Evolutionary conservation across 1,284 basidiomycete species (phyloP), one percentile per base, ranked within the genome.

Genomic region (Bondarzewia mesenterica): DNA sequence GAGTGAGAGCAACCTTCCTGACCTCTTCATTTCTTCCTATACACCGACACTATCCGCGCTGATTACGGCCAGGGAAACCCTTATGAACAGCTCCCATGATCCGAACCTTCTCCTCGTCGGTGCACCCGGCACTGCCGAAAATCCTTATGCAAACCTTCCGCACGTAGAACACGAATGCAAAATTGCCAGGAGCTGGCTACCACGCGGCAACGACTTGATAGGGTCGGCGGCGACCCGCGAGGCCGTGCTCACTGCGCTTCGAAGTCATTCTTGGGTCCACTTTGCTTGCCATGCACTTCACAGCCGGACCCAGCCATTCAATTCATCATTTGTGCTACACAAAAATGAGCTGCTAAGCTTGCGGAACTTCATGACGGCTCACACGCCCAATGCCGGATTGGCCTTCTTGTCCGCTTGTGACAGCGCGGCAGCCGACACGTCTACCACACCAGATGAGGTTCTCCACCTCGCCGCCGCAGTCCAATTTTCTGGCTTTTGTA

Each of bases 11-110:
- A 48, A 51, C n/a, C 46, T 69, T 15, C 54, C 56, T 2, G 58
- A 68, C 15, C 6, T 55, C 10, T 69, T 62, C 40, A 41, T 71
- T 7, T 66, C 63, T 6, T 74, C 70, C 7, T 72, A 72, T 48
- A 67, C 62, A 0, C 63, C 64, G 0, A 66, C 64, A 0, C 55
- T 73, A 5, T 55, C 60, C 4, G 52, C 67, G 0, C 54, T 72
- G 22, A 56, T 65, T 42, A 54, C 48, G 10, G 47, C 56, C 21
- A 26, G 48, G 20, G 23, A 47, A 36, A 25, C 43, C 44, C 20
- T 8, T 7, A 37, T 16, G 51, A 53, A 6, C 51, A 52, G 20
- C 44, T 48, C 16, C 50, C 44, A n/a, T 47, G 50, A 1, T 39
- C 52, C 14, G 42, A 62, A 6, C 25, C 52, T 20, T n/a, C 39